These are phyloP conservation scores for Dictyostelium citrinum DNA, from an alignment of 78 protist species.

Conservation along the genomic window DNA sequence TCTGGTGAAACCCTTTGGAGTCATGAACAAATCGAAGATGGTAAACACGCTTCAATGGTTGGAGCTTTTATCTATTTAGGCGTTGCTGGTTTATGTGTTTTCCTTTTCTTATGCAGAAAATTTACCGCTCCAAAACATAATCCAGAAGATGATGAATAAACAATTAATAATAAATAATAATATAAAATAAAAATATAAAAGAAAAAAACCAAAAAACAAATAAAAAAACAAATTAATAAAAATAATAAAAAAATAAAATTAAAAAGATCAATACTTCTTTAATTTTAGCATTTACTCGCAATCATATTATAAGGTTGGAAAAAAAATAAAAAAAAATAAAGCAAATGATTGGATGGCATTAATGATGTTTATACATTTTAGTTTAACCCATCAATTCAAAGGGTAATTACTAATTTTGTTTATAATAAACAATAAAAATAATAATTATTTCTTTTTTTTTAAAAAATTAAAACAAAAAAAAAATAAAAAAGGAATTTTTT, in stretches of 20 bases:
- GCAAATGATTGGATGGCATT: too few relatives aligned
- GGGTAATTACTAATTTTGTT: too few relatives aligned
- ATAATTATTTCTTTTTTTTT: too few relatives aligned
- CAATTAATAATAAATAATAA: neutral
- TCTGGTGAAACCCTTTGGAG: conserved; percentile 35
- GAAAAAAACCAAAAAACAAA: neutral
- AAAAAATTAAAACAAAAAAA: too few relatives aligned
- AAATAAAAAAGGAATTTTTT: too few relatives aligned
- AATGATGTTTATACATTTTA: too few relatives aligned
- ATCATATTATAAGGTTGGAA: too few relatives aligned
- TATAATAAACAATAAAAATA: too few relatives aligned
- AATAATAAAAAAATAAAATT: neutral
- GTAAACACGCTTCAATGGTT: neutral
- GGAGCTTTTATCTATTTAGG: conserved; percentile 44
- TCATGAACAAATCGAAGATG: neutral
- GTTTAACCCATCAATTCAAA: too few relatives aligned
- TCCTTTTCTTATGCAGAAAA: conserved; percentile 26
- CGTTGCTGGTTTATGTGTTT: conserved; percentile 40
- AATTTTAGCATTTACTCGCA: too few relatives aligned
- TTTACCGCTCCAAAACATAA: conserved; percentile 22
- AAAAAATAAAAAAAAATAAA: too few relatives aligned
- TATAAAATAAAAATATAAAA: neutral
- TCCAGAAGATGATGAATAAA: conserved; percentile 34
- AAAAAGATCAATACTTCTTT: too few relatives aligned
- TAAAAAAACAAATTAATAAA: neutral